Base-by-base conservation (phyloP, 2,329 filamentous ascomycete genomes). In the Phaeosphaeria sp. region DNA sequence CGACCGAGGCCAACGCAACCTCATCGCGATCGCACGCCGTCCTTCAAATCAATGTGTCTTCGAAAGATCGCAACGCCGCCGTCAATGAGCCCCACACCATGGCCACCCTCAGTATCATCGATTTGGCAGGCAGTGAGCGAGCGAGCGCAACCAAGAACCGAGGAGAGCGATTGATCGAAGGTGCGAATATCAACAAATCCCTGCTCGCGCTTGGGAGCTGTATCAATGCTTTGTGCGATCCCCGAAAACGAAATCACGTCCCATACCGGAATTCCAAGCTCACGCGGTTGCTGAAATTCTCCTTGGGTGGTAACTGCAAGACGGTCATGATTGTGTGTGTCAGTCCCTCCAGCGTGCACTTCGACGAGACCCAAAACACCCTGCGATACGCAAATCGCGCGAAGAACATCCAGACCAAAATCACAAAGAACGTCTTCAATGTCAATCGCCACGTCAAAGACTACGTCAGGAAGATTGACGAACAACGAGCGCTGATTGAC, bases 301-400 rank as follows among this genome's bases (percentile, higher is more conserved):
- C 94, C 0, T 86, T 99, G 0, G 95, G 95, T 27, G 95, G 95
- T 2, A 99, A 99, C 78, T 99, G 95, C 84, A 96, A 93, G 79
- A 99, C 95, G 0, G 95, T 99, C 75, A 99, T 99, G 95, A 98
- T 99, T 76, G 95, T 99, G 24, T 99, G 95, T 72, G 92, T 99
- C 53, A 97, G 93, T 67, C 95, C 95, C 1, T 97, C 93, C 0
- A 98, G 95, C 72, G 91, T 91, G 5, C 95, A 99, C 78, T 99
- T 95, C 69, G 95, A 99, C 77, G 95, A 99, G 79, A 97, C 94
- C 0, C 95, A 99, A 72, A 99, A 99, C 77, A 99, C 95, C 0
- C 84, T 99, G 18, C 91, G 96, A 69, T 99, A 99, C 73, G 95
- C 95, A 49, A 98, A 99, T 78, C 87, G 95, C 66, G 95, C 95